Evolutionary conservation across 371 early-diverging fungal species (phyloP).

Genomic region (Capniomyces stellatus): DNA sequence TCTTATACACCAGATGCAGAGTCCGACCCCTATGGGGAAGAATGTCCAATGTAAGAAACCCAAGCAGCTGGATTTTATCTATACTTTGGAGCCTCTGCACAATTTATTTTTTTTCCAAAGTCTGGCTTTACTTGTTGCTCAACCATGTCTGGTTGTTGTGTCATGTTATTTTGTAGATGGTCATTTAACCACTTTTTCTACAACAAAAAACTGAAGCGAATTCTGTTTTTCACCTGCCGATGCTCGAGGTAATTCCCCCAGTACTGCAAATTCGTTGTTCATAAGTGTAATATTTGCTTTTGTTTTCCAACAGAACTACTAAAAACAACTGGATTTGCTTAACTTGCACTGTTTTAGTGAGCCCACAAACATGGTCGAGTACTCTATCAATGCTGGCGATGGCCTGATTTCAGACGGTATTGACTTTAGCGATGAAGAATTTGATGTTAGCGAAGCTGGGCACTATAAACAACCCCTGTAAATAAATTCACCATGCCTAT

Average conservation of each 20-base stretch:
- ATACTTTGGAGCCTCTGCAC: background rate
- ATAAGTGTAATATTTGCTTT: too few species aligned
- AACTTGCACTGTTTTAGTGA: background rate
- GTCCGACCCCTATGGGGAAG: constrained; percentile 72
- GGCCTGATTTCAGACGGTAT: constrained; percentile 17
- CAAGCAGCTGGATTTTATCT: background rate
- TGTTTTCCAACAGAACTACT: constrained; percentile 7
- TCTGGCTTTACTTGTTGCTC: too few species aligned
- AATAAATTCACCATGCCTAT: too few species aligned
- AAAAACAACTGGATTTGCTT: background rate
- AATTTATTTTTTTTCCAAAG: too few species aligned
- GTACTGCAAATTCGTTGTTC: too few species aligned
- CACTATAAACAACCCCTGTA: too few species aligned
- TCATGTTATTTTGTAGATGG: constrained; percentile 54
- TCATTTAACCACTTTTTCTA: constrained; percentile 88
- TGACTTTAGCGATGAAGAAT: constrained; percentile 12
- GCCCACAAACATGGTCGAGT: background rate
- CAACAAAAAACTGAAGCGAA: constrained; percentile 71
- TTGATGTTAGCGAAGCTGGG: too few species aligned
- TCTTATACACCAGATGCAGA: constrained; percentile 66
- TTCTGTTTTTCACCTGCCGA: constrained; percentile 72
- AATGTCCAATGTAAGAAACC: constrained; percentile 28
- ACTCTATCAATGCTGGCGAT: constrained; percentile 3
- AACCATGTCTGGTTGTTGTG: too few species aligned
- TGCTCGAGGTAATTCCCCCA: constrained; percentile 61